Evolutionary conservation across 2,329 filamentous ascomycete genomes (phyloP), one percentile per base, ranked within the genome.

Genomic region (Colletotrichum limetticola): DNA sequence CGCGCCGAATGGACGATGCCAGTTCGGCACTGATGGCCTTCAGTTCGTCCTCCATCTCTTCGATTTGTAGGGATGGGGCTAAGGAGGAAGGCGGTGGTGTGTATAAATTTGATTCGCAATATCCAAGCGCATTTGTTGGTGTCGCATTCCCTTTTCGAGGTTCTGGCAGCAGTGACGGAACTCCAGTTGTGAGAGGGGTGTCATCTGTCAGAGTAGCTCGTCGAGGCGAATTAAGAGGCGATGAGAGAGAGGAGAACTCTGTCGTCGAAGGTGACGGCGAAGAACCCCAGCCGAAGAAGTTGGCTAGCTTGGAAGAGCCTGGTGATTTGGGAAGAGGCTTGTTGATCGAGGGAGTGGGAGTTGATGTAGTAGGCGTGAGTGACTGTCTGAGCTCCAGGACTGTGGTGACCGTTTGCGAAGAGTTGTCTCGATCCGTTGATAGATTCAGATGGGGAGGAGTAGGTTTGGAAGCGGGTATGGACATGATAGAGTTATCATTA

Each of bases 21-120:
- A 99, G 87, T 87, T 99, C 97, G 73, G 92, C 90, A 85, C 95
- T 97, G 84, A 99, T 96, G 82, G 96, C 94, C 78, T 94, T 94
- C 76, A 99, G 84, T 86, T 99, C 97, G 81, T 95, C 93, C 86
- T 99, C 97, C 86, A 99, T 92, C 81, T 97, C 95, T 81, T 95
- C 91, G 78, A 97, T 89, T 82, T 95, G 83, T 75, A 81, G 78
- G 81, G 77, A 87, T 76, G 87, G 77, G 58, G 86, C 81, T 64
- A 81, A 74, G 68, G 82, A 79, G 75, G 78, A 79, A 70, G 80
- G 79, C 67, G 82, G 82, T 75, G 88, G 86, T 78, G 86, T 88
- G 74, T 85, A 86, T 74, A 89, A 78, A 76, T 88, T 87, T 69
- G 85, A 83, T 82, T 90, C 87, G 77, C 82, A 83, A 77, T 88